Base-by-base conservation (phyloP, 139 green algal genomes). In the Chlorella sp. region DNA sequence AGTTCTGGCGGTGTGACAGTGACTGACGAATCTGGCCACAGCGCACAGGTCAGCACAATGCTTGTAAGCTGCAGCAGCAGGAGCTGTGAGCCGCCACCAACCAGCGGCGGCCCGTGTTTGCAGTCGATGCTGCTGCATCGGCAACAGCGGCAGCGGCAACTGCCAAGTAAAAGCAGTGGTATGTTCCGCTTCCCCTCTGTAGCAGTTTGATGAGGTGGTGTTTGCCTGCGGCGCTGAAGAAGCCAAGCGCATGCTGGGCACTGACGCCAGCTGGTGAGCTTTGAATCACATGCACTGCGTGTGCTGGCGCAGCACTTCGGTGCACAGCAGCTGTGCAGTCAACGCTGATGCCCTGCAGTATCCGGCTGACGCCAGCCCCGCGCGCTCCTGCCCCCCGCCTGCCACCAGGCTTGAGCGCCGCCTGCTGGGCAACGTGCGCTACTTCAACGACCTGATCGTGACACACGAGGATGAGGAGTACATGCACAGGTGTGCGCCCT, bases 401-500 rank as follows among this genome's bases (percentile, higher is more conserved):
- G n/a, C n/a, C 64, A 64, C 1, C 72, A 93, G 90, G 85, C 68
- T 95, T 67, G 93, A 96, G 84, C 63, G 70, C 30, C 67, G 74
- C 41, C 71, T 95, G 62, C 89, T 96, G 38, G 47, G 64, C 34
- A 93, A 93, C 60, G 90, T 96, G 44, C 62, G 34, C 15, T 96
- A 95, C 84, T 96, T 89, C 84, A 90, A 92, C 56, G 93, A 96
- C 84, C 88, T 92, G 44, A 93, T 91, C 68, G 80, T 96, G 20
- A 95, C 93, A 13, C 93, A 96, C 78, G 74, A 90, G 70, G 93
- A 96, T 73, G 69, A 86, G 30, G 91, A 89, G 17, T 96, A 96
- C 88, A 95, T 96, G 93, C 41, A 25, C 51, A 86, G 81, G 81
- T 81, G 62, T n/a, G n/a, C n/a, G n/a, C n/a, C n/a, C n/a, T n/a